These are phyloP conservation scores for Globisporangium parvum DNA, from an alignment of 352 stramenopile genomes.

Conservation along the genomic window DNA sequence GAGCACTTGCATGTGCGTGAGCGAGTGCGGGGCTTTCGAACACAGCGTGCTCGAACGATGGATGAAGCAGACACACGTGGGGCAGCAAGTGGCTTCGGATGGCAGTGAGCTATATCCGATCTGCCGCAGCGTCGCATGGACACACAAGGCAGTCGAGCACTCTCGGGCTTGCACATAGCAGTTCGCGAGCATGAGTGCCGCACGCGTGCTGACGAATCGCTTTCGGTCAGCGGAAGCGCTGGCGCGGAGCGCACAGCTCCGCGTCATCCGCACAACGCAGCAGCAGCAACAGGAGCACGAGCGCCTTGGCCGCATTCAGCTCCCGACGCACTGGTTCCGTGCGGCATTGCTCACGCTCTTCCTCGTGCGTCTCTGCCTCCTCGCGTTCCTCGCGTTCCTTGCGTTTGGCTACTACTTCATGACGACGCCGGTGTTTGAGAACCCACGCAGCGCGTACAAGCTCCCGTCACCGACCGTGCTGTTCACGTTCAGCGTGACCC, in stretches of 20 bases:
- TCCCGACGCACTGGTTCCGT: neutral
- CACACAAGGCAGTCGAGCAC: too few relatives aligned
- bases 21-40: too few relatives aligned
- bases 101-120: too few relatives aligned
- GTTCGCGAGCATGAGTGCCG: too few relatives aligned
- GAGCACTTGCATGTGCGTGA: too few relatives aligned
- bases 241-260: neutral
- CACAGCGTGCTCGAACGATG: too few relatives aligned
- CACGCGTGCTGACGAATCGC: too few relatives aligned
- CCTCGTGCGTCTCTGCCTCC: neutral
- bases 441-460: neutral
- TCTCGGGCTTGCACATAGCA: too few relatives aligned
- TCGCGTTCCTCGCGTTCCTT: neutral
- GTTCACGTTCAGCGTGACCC: neutral
- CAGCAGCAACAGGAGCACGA: neutral
- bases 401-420: neutral
- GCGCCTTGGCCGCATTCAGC: neutral
- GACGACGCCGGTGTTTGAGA: conserved; percentile 1
- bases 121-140: too few relatives aligned
- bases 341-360: neutral
- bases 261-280: neutral
- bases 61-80: too few relatives aligned
- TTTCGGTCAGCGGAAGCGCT: neutral
- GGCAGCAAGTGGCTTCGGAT: too few relatives aligned
- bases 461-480: neutral